Evolutionary conservation across 768 basidiomycete species (phyloP), one percentile per base, ranked within the genome.

Genomic region (Russula sp.): DNA sequence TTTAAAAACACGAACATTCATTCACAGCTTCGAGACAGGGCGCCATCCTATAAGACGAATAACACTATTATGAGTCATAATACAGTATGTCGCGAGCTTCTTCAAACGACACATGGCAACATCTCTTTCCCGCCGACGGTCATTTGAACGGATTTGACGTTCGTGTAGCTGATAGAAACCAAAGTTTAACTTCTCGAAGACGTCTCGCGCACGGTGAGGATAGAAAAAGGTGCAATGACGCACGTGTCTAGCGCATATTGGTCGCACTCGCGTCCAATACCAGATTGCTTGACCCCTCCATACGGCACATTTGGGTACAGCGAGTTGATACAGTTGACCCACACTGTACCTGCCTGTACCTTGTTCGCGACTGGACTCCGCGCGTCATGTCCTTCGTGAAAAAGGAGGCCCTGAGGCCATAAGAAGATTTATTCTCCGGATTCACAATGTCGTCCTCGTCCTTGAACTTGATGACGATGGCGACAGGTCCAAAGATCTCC

Each of bases 341-440:
- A 30, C 28, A 30, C 28, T 2, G 90, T 93, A 38, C 94, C 94
- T 7, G 92, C 89, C 71, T 90, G 83, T 62, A 98, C 78, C 63
- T 75, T 80, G 73, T 91, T 86, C 13, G 91, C 89, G 2, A 86
- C 84, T 78, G 76, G 61, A 94, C 75, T 0, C 90, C 92, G 32
- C 88, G 81, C 69, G 81, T 84, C 77, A 96, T 74, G 75, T 95
- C 81, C 70, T 84, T 79, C 38, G 89, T 86, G 81, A 94, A 96
- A 57, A 98, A 85, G 10, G 89, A 88, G 2, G 89, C 86, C 26
- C 92, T 92, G 53, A 97, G 84, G 63, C 95, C 95, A 74, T 94
- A 95, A 57, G 90, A 95, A 57, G 90, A 88, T 72, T 96, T 88
- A 75, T 99, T 98, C 30, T 92, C 96, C 71, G 83, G 81, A 51